Conservation (phyloP, 371 early-diverging fungal species). For the Apophysomyces variabilis region DNA sequence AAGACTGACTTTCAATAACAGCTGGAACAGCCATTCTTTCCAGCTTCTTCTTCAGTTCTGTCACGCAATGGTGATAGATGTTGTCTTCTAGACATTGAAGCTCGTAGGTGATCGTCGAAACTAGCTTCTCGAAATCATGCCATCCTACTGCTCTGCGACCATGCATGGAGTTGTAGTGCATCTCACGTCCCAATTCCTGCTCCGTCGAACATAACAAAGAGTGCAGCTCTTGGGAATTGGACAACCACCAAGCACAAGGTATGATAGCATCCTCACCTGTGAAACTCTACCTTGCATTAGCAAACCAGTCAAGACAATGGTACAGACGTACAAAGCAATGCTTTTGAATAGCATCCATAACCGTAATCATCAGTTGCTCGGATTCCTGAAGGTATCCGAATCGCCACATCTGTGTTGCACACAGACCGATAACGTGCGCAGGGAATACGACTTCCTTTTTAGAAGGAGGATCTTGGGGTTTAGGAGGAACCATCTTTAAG, state of each 20-base stretch:
- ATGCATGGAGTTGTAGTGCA: conserved; percentile 47
- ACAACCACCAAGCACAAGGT: conserved; percentile 88
- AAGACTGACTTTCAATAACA: conserved; percentile 89
- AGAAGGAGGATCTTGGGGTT: conserved; percentile 78
- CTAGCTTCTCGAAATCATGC: conserved; percentile 67
- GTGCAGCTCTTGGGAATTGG: conserved; percentile 92
- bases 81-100: conserved; percentile 71
- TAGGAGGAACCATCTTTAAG: conserved; percentile 87
- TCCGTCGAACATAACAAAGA: conserved; percentile 61
- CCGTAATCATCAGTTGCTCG: conserved; percentile 79
- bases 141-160: conserved; percentile 54
- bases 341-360: conserved; percentile 86
- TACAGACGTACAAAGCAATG: conserved; percentile 59
- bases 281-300: conserved; percentile 25
- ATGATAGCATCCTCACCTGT: conserved; percentile 65
- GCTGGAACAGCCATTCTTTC: conserved; percentile 94
- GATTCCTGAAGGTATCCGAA: conserved; percentile 82
- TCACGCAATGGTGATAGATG: conserved; percentile 85
- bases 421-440: conserved; percentile 87
- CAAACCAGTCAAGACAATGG: conserved; percentile 11
- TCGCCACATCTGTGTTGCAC: conserved; percentile 88
- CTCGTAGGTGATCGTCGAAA: conserved; percentile 68
- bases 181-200: conserved; percentile 50
- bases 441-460: conserved; percentile 93
- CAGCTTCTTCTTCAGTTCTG: conserved; percentile 91